phyloP scores from a whole-genome alignment of 129 eudicot species.

The Flaveria brownii region DNA sequence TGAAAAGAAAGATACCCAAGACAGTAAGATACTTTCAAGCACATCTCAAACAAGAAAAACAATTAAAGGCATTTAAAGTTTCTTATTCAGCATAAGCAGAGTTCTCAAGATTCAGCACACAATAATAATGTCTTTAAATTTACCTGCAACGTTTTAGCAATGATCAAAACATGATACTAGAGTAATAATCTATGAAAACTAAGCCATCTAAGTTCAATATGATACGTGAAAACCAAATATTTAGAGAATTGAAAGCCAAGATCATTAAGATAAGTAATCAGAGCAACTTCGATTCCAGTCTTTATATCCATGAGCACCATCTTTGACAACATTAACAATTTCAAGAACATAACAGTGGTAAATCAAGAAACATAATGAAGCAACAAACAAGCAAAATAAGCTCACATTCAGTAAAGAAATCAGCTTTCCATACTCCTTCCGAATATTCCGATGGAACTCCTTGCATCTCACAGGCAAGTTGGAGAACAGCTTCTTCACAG shows the following conservation, averaged over 20 bases:
- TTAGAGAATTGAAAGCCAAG: neutral
- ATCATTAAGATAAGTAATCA: conserved; percentile 13
- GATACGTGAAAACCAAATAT: conserved; percentile 3
- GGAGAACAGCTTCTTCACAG: conserved; percentile 81
- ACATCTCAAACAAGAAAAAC: neutral
- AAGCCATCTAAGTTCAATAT: conserved; percentile 4
- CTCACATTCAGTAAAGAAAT: conserved; percentile 86
- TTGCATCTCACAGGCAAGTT: conserved; percentile 89
- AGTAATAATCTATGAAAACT: neutral
- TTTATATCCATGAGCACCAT: conserved; percentile 1
- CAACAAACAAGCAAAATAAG: neutral
- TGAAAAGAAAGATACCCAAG: neutral
- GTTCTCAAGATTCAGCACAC: neutral
- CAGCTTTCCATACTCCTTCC: conserved; percentile 94
- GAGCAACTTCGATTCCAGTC: neutral
- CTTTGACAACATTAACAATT: neutral
- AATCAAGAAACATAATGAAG: conserved; percentile 23
- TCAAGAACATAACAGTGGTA: neutral
- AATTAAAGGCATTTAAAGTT: neutral
- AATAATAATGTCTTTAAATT: neutral
- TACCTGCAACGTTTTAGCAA: neutral
- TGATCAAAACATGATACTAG: conserved; percentile 13
- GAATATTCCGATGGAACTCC: conserved; percentile 85
- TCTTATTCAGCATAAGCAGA: neutral
- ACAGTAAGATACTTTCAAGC: neutral